Percentiles rank a stretch among this genome's conserved stretches.
phyloP scores from a whole-genome alignment of 176 grass and related monocot species.

The Musa beccarii region DNA sequence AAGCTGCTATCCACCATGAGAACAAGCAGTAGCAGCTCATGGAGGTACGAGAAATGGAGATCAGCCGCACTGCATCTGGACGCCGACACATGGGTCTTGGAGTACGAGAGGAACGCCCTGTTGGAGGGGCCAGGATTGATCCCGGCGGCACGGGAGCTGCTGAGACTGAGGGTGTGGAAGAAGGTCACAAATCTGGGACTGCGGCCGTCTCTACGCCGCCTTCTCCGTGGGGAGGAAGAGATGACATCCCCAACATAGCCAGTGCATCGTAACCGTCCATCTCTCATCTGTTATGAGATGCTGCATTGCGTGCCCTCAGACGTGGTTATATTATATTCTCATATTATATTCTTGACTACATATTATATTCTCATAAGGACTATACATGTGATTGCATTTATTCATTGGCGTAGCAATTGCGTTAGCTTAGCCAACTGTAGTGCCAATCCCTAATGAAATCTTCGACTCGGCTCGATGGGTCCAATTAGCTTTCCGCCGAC shows the following conservation, averaged over 20 bases:
- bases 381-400: too few species aligned
- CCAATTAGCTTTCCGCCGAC: too few species aligned
- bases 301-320: not conserved
- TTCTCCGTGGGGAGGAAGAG: not conserved
- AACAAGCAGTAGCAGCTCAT: slow-evolving; percentile 58
- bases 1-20: slow-evolving; percentile 34
- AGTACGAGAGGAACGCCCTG: slow-evolving; percentile 53
- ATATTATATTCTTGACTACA: too few species aligned
- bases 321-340: too few species aligned
- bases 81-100: slow-evolving; percentile 66
- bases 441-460: too few species aligned
- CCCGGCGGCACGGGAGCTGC: slow-evolving; percentile 32
- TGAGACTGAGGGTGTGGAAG: slow-evolving; percentile 29
- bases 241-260: not conserved
- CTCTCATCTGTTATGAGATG: slow-evolving; percentile 1
- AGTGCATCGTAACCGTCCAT: not conserved
- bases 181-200: slow-evolving; percentile 21
- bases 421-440: too few species aligned
- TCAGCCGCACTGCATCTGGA: slow-evolving; percentile 42
- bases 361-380: too few species aligned
- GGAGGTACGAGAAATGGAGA: slow-evolving; percentile 35
- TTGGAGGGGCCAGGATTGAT: slow-evolving; percentile 67
- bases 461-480: too few species aligned
- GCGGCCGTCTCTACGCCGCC: not conserved
- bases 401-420: too few species aligned